Evolutionary conservation across 208 protist genomes (phyloP).

Genomic region (Wallacemonas sp.): DNA sequence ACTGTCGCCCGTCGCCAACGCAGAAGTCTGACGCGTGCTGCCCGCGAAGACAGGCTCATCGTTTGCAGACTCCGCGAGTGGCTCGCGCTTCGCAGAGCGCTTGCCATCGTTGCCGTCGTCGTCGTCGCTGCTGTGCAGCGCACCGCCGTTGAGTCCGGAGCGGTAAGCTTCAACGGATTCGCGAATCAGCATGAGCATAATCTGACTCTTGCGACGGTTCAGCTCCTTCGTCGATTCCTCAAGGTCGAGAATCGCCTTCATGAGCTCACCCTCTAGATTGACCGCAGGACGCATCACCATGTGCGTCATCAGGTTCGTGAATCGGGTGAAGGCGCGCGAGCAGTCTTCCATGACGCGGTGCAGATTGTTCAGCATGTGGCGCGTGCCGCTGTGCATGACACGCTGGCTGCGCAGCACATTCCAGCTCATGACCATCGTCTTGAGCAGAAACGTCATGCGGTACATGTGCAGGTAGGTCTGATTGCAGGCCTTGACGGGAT

Average conservation of each 20-base stretch:
- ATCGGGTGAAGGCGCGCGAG: slow-evolving; percentile 54
- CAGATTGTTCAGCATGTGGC: slow-evolving; percentile 57
- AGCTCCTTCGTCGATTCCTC: slow-evolving; percentile 55
- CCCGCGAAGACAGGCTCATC: background rate
- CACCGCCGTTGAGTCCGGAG: background rate
- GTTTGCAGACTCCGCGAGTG: background rate
- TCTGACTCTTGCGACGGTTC: slow-evolving; percentile 74
- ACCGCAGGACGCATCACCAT: slow-evolving; percentile 56
- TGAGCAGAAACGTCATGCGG: slow-evolving; percentile 73
- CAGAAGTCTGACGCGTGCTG: background rate
- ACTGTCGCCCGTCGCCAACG: background rate
- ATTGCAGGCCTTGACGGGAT: slow-evolving; percentile 73
- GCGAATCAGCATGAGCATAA: slow-evolving; percentile 77
- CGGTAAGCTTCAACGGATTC: slow-evolving; percentile 43
- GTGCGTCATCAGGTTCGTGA: slow-evolving; percentile 67
- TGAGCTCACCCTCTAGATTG: slow-evolving; percentile 72
- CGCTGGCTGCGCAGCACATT: slow-evolving; percentile 73
- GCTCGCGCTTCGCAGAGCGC: background rate
- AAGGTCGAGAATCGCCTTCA: slow-evolving; percentile 68
- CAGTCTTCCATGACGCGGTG: slow-evolving; percentile 64
- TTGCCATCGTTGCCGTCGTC: background rate
- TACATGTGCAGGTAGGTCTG: slow-evolving; percentile 64
- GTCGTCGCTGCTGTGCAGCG: background rate
- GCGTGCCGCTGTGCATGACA: slow-evolving; percentile 39
- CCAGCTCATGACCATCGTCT: slow-evolving; percentile 87